Conservation (phyloP, 192 early-diverging fungal species). For the Geranomyces michiganensis region DNA sequence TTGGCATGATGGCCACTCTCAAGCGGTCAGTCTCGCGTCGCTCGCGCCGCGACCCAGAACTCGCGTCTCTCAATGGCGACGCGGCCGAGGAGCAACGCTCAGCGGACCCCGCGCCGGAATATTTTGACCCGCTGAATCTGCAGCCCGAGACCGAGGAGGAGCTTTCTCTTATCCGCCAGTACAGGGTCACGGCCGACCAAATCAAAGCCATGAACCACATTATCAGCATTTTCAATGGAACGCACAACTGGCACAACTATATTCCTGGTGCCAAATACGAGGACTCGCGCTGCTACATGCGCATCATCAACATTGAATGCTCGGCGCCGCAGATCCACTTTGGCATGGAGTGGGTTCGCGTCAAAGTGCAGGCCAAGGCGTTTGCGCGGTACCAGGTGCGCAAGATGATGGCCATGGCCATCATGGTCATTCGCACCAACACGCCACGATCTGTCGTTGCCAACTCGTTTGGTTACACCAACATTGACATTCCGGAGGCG, state of each 20-base stretch:
- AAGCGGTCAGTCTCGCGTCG: slow-evolving; percentile 35
- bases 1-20: slow-evolving; percentile 32
- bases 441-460: slow-evolving; percentile 75
- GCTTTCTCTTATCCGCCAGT: slow-evolving; percentile 41
- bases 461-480: slow-evolving; percentile 63
- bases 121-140: slow-evolving; percentile 47
- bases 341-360: slow-evolving; percentile 84
- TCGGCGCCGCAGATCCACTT: slow-evolving; percentile 51
- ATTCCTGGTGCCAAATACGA: slow-evolving; percentile 82
- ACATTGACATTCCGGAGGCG: slow-evolving; percentile 96
- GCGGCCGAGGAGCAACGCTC: not conserved
- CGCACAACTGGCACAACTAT: slow-evolving; percentile 97
- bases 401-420: slow-evolving; percentile 96
- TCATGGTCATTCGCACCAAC: slow-evolving; percentile 76
- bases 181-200: slow-evolving; percentile 67
- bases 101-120: slow-evolving; percentile 19
- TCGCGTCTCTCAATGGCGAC: slow-evolving; percentile 13
- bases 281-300: slow-evolving; percentile 52
- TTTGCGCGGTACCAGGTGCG: slow-evolving; percentile 99
- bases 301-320: slow-evolving; percentile 33
- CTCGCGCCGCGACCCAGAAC: slow-evolving; percentile 27
- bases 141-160: slow-evolving; percentile 39
- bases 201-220: slow-evolving; percentile 71
- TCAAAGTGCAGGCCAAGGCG: slow-evolving; percentile 93
- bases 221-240: slow-evolving; percentile 73